Evolutionary conservation across 352 stramenopile genomes (phyloP), one percentile per base, ranked within the genome.

Genomic region (Phytopythium delawarense): DNA sequence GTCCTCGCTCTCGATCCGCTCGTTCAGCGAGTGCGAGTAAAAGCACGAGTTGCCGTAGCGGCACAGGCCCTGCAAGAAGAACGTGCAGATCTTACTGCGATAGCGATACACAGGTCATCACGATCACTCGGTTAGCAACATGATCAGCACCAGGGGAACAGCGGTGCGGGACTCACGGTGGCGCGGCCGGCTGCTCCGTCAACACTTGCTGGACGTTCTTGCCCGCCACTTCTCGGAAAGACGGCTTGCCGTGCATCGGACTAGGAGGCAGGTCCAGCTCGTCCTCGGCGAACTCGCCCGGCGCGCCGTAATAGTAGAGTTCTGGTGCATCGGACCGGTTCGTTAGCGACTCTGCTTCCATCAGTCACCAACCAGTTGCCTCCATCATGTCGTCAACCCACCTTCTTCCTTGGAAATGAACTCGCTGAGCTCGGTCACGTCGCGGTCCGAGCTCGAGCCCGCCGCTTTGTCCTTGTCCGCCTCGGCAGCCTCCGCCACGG

Each of bases 361-460:
- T 25, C n/a, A 18, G 2, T 6, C 23, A 50, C 0, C 57, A 46
- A 59, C 8, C 7, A 32, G 6, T 23, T 18, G 28, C 40, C 57
- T 25, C 28, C 21, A 28, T n/a, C 21, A n/a, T 20, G 34, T 28
- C 7, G 53, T 2, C n/a, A 52, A 51, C 56, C 21, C 46, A 88
- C 78, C 78, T 82, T 92, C 83, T 72, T 92, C 83, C 57, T 91
- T 88, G 23, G 83, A 82, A 35, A 92, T 81, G 50, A 92, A 91
- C 45, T 92, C 83, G 57, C 78, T 76, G n/a, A 91, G 65, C 63
- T 81, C 71, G 16, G 68, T 79, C 49, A 75, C 70, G 56, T 83
- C 66, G 42, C 76, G 68, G 37, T 75, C 64, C 16, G 54, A 64
- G 21, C 44, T 48, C 44, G 62, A 59, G 13, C 62, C 51, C 7